phyloP scores from a whole-genome alignment of 163 green algal species.

The Botryococcus braunii region DNA sequence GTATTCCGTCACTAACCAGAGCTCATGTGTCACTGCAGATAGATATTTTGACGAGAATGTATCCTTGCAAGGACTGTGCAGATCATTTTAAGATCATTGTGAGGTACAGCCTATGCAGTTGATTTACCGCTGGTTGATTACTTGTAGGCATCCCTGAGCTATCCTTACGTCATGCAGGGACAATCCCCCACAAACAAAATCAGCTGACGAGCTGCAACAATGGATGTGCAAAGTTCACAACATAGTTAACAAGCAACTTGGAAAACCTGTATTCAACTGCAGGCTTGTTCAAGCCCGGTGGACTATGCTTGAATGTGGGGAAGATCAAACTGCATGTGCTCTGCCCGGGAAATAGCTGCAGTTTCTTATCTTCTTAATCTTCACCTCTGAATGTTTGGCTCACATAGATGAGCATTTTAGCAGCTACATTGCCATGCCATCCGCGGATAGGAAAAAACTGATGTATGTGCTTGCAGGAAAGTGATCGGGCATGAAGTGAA shows the following conservation, averaged over 20 bases:
- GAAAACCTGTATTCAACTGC: no score
- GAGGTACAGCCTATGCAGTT: conserved; percentile 24
- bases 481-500: no score
- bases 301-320: conserved; percentile 44
- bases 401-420: no score
- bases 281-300: no score
- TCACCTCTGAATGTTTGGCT: no score
- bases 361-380: no score
- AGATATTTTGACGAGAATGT: conserved; percentile 72
- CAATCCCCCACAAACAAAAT: conserved; percentile 45
- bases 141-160: no score
- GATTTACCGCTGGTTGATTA: neutral
- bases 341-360: neutral
- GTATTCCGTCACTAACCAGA: neutral
- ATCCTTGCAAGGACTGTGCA: conserved; percentile 82
- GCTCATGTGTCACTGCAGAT: conserved; percentile 23
- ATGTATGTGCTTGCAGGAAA: no score
- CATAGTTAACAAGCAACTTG: conserved; percentile 58
- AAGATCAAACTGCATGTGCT: conserved; percentile 19
- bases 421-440: no score
- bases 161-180: conserved; percentile 16
- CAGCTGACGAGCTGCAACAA: conserved; percentile 42
- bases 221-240: conserved; percentile 89
- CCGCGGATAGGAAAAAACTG: no score
- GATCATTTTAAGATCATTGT: conserved; percentile 73